Base-by-base conservation (phyloP, 331 rosid genomes). In the Quercus lobata region DNA sequence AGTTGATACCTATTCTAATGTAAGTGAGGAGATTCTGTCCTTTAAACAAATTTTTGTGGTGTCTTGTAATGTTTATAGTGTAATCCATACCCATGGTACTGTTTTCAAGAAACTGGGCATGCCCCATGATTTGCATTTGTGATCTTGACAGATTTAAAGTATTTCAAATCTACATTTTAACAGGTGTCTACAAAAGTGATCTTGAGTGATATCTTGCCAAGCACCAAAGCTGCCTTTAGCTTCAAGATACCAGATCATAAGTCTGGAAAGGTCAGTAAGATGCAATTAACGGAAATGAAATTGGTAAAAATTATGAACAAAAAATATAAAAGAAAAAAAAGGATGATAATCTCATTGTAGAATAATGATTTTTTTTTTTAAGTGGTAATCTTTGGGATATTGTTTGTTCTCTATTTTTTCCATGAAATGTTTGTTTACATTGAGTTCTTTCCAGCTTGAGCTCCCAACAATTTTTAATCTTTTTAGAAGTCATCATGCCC, bases 211-310 rank as follows among this genome's bases (percentile, higher is more conserved):
- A 68, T 90, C 84, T 85, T 87, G 79, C 89, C 86, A 21, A 82
- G 80, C 60, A 90, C 92, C 81, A 94, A 91, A 83, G 88, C 86
- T 58, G 91, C 90, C 30, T 54, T 89, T 75, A 92, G 98, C 97
- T 94, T 94, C 91, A 90, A 52, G 73, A 83, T 94, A 81, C 98
- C 98, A 5, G 98, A 92, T 87, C 96, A 94, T 81, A 92, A 89
- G 89, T 94, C 98, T 57, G 97, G 98, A 86, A 94, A 91, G 95
- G 98, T 92, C 84, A 70, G 92, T 84, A 61, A 19, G 55, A 57
- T 63, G 71, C 32, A 73, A 73, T 19, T 76, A 21, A 32, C 52
- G 27, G 68, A 19, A 22, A 76, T 19, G 70, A 44, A 24, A 19
- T 74, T 66, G 44, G 63, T 69, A 22, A 58, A 73, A 55, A 44